Evolutionary conservation across 768 basidiomycete genomes (phyloP).

Genomic region (Lepiota venenata): DNA sequence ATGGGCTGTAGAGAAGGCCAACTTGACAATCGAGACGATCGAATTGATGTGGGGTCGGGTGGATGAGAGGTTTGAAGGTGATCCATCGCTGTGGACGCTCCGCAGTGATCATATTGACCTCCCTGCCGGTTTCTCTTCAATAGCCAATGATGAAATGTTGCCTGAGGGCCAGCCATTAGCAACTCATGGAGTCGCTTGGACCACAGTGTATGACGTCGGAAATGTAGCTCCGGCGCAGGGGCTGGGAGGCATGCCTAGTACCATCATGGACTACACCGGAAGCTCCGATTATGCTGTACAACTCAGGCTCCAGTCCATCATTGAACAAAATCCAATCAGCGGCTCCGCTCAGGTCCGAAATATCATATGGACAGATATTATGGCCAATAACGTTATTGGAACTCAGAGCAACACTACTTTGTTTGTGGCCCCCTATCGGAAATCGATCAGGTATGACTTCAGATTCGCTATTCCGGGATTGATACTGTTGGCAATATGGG

Average conservation of each 20-base stretch:
- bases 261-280: slow-evolving; percentile 2
- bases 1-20: slow-evolving; percentile 1
- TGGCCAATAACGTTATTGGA: neutral
- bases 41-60: neutral
- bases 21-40: neutral
- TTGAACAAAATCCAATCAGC: neutral
- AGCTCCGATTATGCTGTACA: neutral
- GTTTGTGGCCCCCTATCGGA: neutral
- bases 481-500: neutral
- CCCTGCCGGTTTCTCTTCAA: neutral
- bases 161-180: neutral
- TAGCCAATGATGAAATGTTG: too few relatives aligned
- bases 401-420: neutral
- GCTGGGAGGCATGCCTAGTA: too few relatives aligned
- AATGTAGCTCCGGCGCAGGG: too few relatives aligned
- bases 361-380: neutral
- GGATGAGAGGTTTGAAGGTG: neutral
- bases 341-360: neutral
- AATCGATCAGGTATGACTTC: slow-evolving; percentile 1
- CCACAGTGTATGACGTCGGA: neutral
- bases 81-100: neutral
- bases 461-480: slow-evolving; percentile 3
- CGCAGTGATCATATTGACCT: neutral
- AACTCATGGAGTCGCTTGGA: neutral
- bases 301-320: neutral